These are phyloP conservation scores for Lactarius pseudohatsudake DNA, from an alignment of 768 basidiomycete species.

Conservation along the genomic window DNA sequence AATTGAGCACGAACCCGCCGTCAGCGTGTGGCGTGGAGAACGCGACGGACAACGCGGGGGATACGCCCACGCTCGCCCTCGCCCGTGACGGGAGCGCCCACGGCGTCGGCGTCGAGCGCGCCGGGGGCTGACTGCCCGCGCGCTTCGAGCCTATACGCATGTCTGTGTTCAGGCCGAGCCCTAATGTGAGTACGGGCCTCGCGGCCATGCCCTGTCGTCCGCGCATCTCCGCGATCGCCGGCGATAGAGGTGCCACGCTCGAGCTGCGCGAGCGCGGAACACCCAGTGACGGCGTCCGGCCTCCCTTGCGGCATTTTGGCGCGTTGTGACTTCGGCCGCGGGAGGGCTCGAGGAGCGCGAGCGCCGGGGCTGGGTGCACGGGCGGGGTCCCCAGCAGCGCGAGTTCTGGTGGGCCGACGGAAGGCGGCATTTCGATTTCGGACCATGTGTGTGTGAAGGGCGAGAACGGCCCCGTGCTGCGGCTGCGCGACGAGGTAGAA, in stretches of 20 bases:
- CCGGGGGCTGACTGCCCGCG: constrained; percentile 27
- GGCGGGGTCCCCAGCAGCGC: constrained; percentile 16
- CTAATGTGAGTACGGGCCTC: neutral
- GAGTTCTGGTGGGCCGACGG: constrained; percentile 17
- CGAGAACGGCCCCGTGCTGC: constrained; percentile 24
- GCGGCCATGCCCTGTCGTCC: constrained; percentile 12
- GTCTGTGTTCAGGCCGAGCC: neutral
- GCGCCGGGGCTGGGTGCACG: constrained; percentile 14
- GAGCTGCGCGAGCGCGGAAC: constrained; percentile 50
- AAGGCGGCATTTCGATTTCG: constrained; percentile 22
- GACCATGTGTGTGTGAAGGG: constrained; percentile 25
- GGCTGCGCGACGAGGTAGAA: constrained; percentile 22
- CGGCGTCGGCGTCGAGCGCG: constrained; percentile 17
- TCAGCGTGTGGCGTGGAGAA: constrained; percentile 18
- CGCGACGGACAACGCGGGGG: constrained; percentile 21
- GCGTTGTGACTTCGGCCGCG: constrained; percentile 6
- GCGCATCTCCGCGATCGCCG: constrained; percentile 32
- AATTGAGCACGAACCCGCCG: constrained; percentile 23
- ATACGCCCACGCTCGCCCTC: constrained; percentile 24
- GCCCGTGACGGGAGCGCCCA: constrained; percentile 23
- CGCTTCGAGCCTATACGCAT: constrained; percentile 10
- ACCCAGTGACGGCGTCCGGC: constrained; percentile 37
- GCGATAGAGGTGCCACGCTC: constrained; percentile 47
- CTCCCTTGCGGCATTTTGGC: constrained; percentile 29
- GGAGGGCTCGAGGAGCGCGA: constrained; percentile 21